Evolutionary conservation across 1,284 basidiomycete genomes (phyloP).

Genomic region (Puccinia polysora): DNA sequence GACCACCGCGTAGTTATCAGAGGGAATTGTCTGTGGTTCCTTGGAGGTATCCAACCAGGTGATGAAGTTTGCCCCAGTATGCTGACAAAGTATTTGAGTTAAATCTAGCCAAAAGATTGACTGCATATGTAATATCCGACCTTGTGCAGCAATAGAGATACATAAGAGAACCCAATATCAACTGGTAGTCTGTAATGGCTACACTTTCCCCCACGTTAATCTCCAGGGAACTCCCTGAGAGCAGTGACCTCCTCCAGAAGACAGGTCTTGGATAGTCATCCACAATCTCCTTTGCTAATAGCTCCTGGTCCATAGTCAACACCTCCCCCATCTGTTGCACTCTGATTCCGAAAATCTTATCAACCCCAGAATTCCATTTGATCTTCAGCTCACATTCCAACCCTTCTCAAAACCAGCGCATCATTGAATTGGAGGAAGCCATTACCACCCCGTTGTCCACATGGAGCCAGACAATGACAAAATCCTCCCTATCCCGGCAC

Average conservation of each 20-base stretch:
- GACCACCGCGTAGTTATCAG: not conserved
- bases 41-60: not conserved
- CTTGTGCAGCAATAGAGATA: not conserved
- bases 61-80: not conserved
- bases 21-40: not conserved
- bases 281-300: not conserved
- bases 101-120: constrained; percentile 7
- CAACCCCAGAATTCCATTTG: not conserved
- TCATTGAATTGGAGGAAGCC: not conserved
- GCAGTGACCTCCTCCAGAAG: not conserved
- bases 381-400: not conserved
- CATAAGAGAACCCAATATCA: constrained; percentile 1
- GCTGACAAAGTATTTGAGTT: too few relatives aligned
- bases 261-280: not conserved
- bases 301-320: not conserved
- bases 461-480: constrained; percentile 13
- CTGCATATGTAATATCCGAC: constrained; percentile 15
- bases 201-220: not conserved
- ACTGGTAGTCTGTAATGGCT: not conserved
- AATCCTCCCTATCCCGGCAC: not conserved
- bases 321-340: not conserved
- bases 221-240: not conserved
- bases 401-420: not conserved
- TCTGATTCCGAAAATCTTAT: not conserved
- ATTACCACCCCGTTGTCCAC: constrained; percentile 21